phyloP scores from a whole-genome alignment of 768 basidiomycete genomes.

The Mycena venus region DNA sequence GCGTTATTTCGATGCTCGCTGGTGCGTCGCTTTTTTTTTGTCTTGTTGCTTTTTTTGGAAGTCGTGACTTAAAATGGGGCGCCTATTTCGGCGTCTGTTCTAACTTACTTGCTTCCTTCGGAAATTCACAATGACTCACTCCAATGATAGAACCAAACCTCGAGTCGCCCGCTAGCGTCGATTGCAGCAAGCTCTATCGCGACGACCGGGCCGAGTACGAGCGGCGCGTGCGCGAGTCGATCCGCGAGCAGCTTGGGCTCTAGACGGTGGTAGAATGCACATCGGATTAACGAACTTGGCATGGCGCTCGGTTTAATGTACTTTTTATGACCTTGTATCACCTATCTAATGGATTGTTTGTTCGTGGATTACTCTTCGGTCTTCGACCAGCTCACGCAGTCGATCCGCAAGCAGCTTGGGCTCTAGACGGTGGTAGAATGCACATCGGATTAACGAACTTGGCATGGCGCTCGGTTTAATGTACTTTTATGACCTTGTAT shows the following conservation, averaged over 20 bases:
- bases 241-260: slow-evolving; percentile 88
- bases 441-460: no score
- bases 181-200: slow-evolving; percentile 96
- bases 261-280: slow-evolving; percentile 50
- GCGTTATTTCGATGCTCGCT: slow-evolving; percentile 97
- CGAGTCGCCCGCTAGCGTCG: slow-evolving; percentile 97
- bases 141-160: slow-evolving; percentile 86
- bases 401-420: slow-evolving; percentile 89
- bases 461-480: no score
- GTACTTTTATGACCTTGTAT: not conserved
- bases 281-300: no score
- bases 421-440: slow-evolving; percentile 58
- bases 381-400: slow-evolving; percentile 46
- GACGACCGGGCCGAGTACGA: slow-evolving; percentile 93
- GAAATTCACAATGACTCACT: not conserved
- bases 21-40: slow-evolving; percentile 59
- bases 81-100: no score
- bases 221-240: slow-evolving; percentile 83
- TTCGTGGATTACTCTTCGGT: not conserved
- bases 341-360: not conserved
- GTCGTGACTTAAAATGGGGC: no score
- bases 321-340: not conserved
- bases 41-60: not conserved
- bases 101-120: not conserved
- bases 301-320: no score